Evolutionary conservation across 2,329 filamentous ascomycete genomes (phyloP).

Genomic region (Paecilomyces formosus): DNA sequence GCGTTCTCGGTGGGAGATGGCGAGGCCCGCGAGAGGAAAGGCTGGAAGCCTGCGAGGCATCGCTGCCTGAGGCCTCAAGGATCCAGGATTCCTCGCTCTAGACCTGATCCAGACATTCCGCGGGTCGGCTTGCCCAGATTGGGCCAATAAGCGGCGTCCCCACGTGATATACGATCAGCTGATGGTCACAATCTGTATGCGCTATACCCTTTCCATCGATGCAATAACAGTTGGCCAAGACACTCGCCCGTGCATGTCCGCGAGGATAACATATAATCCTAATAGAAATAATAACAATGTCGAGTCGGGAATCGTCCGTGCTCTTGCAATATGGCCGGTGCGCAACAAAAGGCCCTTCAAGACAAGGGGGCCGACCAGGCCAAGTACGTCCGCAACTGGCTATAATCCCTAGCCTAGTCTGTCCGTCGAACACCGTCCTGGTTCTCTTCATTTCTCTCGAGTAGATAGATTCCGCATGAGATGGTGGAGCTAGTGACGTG

Average conservation of each 20-base stretch:
- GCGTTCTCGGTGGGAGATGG: background rate
- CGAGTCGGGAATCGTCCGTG: background rate
- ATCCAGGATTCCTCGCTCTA: background rate
- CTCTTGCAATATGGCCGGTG: background rate
- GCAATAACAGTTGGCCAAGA: background rate
- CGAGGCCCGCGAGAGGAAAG: slow-evolving; percentile 11
- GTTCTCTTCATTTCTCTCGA: background rate
- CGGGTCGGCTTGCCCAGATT: background rate
- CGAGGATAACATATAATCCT: background rate
- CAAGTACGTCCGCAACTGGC: too few relatives aligned
- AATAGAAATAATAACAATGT: too few relatives aligned
- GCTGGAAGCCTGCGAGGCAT: background rate
- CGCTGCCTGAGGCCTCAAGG: slow-evolving; percentile 14
- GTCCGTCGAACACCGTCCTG: background rate
- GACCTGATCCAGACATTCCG: background rate
- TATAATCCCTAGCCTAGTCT: background rate
- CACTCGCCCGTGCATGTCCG: background rate
- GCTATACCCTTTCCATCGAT: background rate
- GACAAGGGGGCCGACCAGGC: background rate
- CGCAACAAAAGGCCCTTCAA: background rate
- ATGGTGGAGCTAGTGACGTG: background rate
- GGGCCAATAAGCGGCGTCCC: background rate
- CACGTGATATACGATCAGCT: background rate
- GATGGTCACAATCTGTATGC: background rate
- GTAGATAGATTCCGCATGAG: background rate